phyloP scores from a whole-genome alignment of 441 rosid species.

The Populus tomentosa region DNA sequence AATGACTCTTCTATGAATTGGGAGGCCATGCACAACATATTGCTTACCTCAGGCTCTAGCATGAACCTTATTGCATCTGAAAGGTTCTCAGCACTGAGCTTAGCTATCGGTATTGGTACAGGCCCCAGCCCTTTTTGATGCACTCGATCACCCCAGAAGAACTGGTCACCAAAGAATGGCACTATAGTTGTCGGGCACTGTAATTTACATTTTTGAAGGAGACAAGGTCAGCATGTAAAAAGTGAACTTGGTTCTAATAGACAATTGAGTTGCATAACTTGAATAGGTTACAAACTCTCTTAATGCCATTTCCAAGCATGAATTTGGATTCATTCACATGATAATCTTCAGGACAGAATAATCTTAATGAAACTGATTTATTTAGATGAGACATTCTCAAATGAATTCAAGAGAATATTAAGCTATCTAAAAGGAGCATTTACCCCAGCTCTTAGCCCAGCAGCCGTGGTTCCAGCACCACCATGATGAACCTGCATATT shows the following conservation, averaged over 20 bases:
- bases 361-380: neutral
- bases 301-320: neutral
- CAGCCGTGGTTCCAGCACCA: slow-evolving; percentile 49
- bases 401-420: neutral
- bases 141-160: slow-evolving; percentile 94
- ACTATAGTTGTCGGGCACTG: slow-evolving; percentile 98
- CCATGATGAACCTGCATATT: slow-evolving; percentile 60
- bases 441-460: slow-evolving; percentile 98
- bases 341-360: neutral
- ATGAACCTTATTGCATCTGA: slow-evolving; percentile 72
- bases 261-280: neutral
- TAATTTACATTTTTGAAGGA: slow-evolving; percentile 14
- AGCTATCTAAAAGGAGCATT: slow-evolving; percentile 1
- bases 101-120: slow-evolving; percentile 71
- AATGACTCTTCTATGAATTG: neutral
- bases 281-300: neutral
- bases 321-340: neutral
- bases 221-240: slow-evolving; percentile 12
- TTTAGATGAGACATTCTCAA: neutral
- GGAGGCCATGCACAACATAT: neutral
- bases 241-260: neutral
- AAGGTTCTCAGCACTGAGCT: slow-evolving; percentile 78
- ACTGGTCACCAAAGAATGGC: slow-evolving; percentile 98
- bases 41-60: slow-evolving; percentile 88
- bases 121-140: slow-evolving; percentile 80